Conservation (phyloP, 148 eudicot species). For the Mesembryanthemum crystallinum region DNA sequence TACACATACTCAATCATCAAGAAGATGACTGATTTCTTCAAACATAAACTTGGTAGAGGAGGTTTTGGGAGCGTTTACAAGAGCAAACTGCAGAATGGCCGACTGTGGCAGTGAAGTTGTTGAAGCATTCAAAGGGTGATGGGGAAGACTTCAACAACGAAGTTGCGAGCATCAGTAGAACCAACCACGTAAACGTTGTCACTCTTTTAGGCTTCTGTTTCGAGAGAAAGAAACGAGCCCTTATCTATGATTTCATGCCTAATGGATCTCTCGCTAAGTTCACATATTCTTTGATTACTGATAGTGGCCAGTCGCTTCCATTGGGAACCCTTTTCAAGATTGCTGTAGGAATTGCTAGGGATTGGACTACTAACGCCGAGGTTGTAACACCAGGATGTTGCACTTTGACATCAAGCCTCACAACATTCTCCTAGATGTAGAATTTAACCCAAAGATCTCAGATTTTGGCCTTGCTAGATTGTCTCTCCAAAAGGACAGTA, state of each 20-base stretch:
- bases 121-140: constrained; percentile 22
- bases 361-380: constrained; percentile 30
- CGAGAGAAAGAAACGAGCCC: constrained; percentile 51
- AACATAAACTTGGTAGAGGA: constrained; percentile 72
- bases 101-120: constrained; percentile 65
- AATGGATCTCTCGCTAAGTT: constrained; percentile 46
- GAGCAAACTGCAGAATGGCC: constrained; percentile 55
- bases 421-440: not conserved
- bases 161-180: constrained; percentile 13
- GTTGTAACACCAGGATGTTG: constrained; percentile 30
- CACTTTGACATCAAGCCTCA: constrained; percentile 17
- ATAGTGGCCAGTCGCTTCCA: not conserved
- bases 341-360: constrained; percentile 29
- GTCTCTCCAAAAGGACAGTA: no score
- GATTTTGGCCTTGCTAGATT: no score
- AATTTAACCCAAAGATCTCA: no score
- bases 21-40: constrained; percentile 55
- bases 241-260: constrained; percentile 61
- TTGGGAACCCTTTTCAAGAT: constrained; percentile 13
- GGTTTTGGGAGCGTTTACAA: constrained; percentile 75
- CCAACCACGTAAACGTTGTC: not conserved
- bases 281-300: not conserved
- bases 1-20: constrained; percentile 51
- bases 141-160: constrained; percentile 41
- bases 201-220: constrained; percentile 48